A percentile compares a stretch with the other conserved stretches of the same genome.
Evolutionary conservation across 805 yeast genomes (phyloP).

Genomic region (Candida verbasci): DNA sequence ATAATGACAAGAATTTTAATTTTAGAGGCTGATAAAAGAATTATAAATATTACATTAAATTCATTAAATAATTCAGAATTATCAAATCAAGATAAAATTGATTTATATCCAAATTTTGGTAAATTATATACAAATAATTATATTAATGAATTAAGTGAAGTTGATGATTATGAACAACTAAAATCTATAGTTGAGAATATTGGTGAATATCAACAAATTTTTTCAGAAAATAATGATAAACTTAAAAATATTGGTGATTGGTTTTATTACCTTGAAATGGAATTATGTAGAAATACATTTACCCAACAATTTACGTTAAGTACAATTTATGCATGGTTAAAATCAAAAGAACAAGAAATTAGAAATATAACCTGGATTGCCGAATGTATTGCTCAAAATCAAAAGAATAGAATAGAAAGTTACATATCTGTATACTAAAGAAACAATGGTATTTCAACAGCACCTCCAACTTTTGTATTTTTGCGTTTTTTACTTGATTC

Average conservation of each 20-base stretch:
- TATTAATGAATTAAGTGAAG: constrained; percentile 61
- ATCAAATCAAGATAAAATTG: constrained; percentile 62
- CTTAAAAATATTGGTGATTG: constrained; percentile 84
- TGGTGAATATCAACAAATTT: constrained; percentile 62
- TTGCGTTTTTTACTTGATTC: neutral
- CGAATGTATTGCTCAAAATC: constrained; percentile 98
- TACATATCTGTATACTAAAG: constrained; percentile 79
- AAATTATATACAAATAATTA: constrained; percentile 69
- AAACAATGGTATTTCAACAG: constrained; percentile 43
- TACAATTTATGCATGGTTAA: constrained; percentile 95
- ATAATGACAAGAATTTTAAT: constrained; percentile 72
- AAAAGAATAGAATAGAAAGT: constrained; percentile 87
- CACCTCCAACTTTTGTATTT: constrained; percentile 31
- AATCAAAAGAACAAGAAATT: constrained; percentile 93
- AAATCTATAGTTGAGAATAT: constrained; percentile 59
- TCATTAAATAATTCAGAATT: constrained; percentile 78
- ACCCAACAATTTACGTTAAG: constrained; percentile 93
- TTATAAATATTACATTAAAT: constrained; percentile 86
- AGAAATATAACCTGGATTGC: constrained; percentile 99
- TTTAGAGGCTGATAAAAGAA: constrained; percentile 94
- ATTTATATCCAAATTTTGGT: constrained; percentile 80
- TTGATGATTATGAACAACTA: constrained; percentile 85
- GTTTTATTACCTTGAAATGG: constrained; percentile 90
- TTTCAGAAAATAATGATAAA: constrained; percentile 31
- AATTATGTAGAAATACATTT: constrained; percentile 84